Evolutionary conservation across 257 asterid genomes (phyloP).

Genomic region (Capsicum pubescens): DNA sequence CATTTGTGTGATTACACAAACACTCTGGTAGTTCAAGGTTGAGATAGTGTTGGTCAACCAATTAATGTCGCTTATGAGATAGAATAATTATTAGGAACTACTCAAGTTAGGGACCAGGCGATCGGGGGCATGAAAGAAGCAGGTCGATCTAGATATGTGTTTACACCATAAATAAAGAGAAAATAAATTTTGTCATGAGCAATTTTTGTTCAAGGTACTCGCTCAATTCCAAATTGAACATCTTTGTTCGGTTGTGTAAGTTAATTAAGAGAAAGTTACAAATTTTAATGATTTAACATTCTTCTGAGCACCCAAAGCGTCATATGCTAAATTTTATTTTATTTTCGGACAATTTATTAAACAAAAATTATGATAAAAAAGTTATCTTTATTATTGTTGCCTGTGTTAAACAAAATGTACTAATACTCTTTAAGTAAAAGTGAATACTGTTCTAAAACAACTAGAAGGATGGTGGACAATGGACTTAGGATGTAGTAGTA

Average conservation of each 20-base stretch:
- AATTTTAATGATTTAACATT: neutral
- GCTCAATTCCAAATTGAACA: slow-evolving; percentile 4
- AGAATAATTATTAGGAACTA: too few species aligned
- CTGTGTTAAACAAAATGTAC: neutral
- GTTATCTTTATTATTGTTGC: slow-evolving; percentile 14
- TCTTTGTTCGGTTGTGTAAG: neutral
- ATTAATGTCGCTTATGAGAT: too few species aligned
- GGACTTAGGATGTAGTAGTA: neutral
- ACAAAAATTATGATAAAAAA: neutral
- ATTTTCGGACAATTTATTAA: neutral
- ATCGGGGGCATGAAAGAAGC: too few species aligned
- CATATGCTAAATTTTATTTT: neutral
- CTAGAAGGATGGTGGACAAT: neutral
- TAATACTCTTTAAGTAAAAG: neutral
- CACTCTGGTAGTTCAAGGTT: too few species aligned
- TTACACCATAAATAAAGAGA: too few species aligned
- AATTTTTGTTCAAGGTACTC: neutral
- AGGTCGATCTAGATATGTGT: too few species aligned
- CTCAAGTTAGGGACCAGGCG: too few species aligned
- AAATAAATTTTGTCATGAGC: neutral
- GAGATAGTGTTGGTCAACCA: too few species aligned
- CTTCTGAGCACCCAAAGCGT: neutral
- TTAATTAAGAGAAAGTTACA: neutral
- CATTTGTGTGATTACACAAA: too few species aligned
- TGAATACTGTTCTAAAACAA: neutral